Evolutionary conservation across 768 basidiomycete species (phyloP).

Genomic region (Saitozyma sp.): DNA sequence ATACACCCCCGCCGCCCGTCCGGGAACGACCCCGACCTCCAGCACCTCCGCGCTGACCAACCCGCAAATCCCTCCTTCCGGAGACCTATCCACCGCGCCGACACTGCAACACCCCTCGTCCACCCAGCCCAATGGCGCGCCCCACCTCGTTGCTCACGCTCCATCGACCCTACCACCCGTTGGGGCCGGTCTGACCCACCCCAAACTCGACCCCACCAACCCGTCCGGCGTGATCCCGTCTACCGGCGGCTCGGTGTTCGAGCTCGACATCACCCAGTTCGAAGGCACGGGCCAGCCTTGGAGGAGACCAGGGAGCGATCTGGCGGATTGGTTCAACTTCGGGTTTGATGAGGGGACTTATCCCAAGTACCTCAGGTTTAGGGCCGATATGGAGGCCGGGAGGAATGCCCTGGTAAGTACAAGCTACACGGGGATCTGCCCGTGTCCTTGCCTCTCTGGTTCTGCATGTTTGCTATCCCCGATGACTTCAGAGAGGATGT

Average conservation of each 20-base stretch:
- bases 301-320: slow-evolving; percentile 85
- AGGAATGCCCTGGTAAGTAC: slow-evolving; percentile 38
- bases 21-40: slow-evolving; percentile 20
- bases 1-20: slow-evolving; percentile 45
- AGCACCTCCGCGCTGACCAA: slow-evolving; percentile 15
- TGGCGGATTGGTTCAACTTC: slow-evolving; percentile 99
- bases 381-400: slow-evolving; percentile 50
- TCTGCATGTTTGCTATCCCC: too few relatives aligned
- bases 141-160: slow-evolving; percentile 34
- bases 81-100: slow-evolving; percentile 32
- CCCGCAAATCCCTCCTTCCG: slow-evolving; percentile 28
- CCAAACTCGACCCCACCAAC: slow-evolving; percentile 68
- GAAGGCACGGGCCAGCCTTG: slow-evolving; percentile 76
- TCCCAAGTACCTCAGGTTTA: slow-evolving; percentile 69
- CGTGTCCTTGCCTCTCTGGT: too few relatives aligned
- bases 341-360: slow-evolving; percentile 97
- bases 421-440: not conserved
- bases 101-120: slow-evolving; percentile 26
- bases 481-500: not conserved
- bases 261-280: slow-evolving; percentile 66
- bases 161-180: slow-evolving; percentile 47
- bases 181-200: slow-evolving; percentile 63
- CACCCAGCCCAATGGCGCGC: slow-evolving; percentile 25
- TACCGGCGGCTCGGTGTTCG: slow-evolving; percentile 62
- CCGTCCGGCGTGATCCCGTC: slow-evolving; percentile 66